Evolutionary conservation across 139 green algal species (phyloP), one percentile per base, ranked within the genome.

Genomic region (Coelastrella sp.): DNA sequence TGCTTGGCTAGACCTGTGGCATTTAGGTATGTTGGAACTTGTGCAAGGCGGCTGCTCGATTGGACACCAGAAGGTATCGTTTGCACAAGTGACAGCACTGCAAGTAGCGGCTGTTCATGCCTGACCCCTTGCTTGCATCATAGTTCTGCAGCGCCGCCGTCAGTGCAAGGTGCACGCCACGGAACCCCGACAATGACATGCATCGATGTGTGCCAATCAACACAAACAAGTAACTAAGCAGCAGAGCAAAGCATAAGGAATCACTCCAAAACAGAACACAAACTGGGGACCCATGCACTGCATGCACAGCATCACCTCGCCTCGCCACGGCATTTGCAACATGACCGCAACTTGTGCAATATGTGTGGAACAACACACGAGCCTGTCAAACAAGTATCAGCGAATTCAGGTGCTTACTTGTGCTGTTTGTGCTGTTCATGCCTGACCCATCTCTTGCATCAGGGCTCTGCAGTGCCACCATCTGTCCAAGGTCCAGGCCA

Each of bases 261-360:
- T n/a, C n/a, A n/a, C n/a, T n/a, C 61, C 11, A 10, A 71, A 71
- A 2, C 14, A 13, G n/a, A n/a, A n/a, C n/a, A n/a, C n/a, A 71
- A 71, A 71, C 61, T 71, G 11, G 11, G 3, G 11, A 19, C 61
- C 14, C 3, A 2, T 13, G 10, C 61, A 68, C 7, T 71, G 11
- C 61, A 71, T 10, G 2, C 71, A 80, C 83, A 89, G 17, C 65
- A 89, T 5, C 83, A 66, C 19, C 80, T 16, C 2, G 23, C 11
- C 61, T 13, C 14, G 61, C 11, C 61, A 71, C 11, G 61, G 61
- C 14, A 10, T 71, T 3, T 71, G 61, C 61, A 71, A 20, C 32
- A 89, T 17, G 66, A 89, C 80, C 5, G 83, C 47, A n/a, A 68
- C n/a, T n/a, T n/a, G n/a, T n/a, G n/a, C n/a, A n/a, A 68, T 68